phyloP scores from a whole-genome alignment of 345 rosid genomes.

The Cochlearia excelsa region DNA sequence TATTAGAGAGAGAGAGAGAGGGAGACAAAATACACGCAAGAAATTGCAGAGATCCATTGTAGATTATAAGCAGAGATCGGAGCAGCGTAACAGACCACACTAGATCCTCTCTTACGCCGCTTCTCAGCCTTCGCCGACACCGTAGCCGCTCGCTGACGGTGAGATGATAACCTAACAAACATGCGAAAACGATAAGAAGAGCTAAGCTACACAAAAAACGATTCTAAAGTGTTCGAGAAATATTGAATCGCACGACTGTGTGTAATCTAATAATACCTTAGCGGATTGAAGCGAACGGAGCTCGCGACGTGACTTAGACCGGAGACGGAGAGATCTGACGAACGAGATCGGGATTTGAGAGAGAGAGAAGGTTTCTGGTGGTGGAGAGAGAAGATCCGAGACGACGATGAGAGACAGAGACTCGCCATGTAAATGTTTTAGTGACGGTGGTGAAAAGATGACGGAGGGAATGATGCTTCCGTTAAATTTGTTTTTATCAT shows the following conservation, averaged over 20 bases:
- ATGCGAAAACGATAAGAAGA: not conserved
- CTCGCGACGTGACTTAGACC: slow-evolving; percentile 23
- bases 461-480: slow-evolving; percentile 32
- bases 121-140: slow-evolving; percentile 23
- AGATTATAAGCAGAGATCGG: slow-evolving; percentile 50
- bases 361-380: slow-evolving; percentile 25
- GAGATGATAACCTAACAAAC: slow-evolving; percentile 40
- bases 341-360: slow-evolving; percentile 17
- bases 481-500: slow-evolving; percentile 9
- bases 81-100: slow-evolving; percentile 62
- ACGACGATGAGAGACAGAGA: slow-evolving; percentile 35
- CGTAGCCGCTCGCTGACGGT: slow-evolving; percentile 28
- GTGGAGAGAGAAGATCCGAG: slow-evolving; percentile 35
- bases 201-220: not conserved
- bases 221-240: not conserved
- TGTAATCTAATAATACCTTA: slow-evolving; percentile 34
- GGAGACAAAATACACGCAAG: slow-evolving; percentile 53
- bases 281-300: slow-evolving; percentile 54
- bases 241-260: not conserved
- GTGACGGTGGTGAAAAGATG: slow-evolving; percentile 20
- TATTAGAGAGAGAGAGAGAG: not conserved
- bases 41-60: slow-evolving; percentile 69
- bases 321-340: slow-evolving; percentile 6
- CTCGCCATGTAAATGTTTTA: slow-evolving; percentile 29
- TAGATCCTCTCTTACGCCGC: slow-evolving; percentile 46